phyloP scores from a whole-genome alignment of 2,329 filamentous ascomycete species.

The Ceratocystis harringtonii region DNA sequence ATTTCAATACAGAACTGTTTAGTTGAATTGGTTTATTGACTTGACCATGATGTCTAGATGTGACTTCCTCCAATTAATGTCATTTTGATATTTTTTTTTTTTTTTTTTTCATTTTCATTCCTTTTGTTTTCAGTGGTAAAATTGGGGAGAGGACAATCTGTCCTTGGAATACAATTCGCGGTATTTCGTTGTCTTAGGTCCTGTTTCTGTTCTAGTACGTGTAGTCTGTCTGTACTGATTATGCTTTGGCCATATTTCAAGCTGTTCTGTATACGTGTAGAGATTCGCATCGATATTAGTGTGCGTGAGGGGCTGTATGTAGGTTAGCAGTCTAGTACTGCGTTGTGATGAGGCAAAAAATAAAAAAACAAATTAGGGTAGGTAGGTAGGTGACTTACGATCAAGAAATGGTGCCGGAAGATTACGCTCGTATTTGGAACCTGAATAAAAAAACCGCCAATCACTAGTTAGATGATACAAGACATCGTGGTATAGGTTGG shows the following conservation, averaged over 20 bases:
- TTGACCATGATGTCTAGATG: no score
- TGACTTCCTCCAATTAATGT: no score
- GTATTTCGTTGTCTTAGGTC: background rate
- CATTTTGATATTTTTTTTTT: no score
- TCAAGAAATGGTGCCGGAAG: constrained; percentile 64
- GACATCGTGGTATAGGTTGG: background rate
- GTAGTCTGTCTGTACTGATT: background rate
- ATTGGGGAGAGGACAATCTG: no score
- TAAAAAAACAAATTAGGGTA: no score
- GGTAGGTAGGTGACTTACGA: constrained; percentile 42
- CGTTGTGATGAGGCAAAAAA: no score
- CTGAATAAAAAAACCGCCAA: constrained; percentile 30
- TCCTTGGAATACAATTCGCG: no score
- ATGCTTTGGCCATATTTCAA: background rate
- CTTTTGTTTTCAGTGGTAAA: no score
- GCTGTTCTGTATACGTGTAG: background rate
- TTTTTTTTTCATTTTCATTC: no score
- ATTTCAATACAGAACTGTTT: constrained; percentile 12
- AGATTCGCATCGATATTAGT: background rate
- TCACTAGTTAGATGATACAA: background rate
- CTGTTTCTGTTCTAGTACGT: background rate
- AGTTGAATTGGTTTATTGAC: background rate
- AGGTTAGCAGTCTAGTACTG: background rate
- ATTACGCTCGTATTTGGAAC: constrained; percentile 94
- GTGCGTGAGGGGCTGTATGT: constrained; percentile 8